phyloP scores from a whole-genome alignment of 345 rosid genomes.

The Populus euphratica region DNA sequence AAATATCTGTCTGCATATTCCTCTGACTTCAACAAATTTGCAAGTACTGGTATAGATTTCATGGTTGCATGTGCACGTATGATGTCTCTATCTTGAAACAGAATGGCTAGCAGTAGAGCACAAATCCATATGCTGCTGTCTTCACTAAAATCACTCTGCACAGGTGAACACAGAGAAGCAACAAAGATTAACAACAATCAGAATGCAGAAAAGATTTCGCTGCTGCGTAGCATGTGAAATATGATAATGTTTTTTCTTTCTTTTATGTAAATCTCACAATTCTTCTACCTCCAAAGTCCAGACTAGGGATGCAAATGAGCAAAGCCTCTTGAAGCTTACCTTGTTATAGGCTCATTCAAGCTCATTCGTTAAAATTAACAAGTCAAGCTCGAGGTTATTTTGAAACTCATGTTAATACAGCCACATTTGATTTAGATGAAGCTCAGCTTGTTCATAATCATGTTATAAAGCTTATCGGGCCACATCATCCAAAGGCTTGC shows the following conservation, averaged over 20 bases:
- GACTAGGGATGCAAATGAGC: not conserved
- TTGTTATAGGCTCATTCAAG: not conserved
- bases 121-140: conserved; percentile 92
- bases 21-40: conserved; percentile 90
- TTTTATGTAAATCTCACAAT: not conserved
- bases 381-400: not conserved
- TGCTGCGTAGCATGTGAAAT: not conserved
- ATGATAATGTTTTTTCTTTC: not conserved
- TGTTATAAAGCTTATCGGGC: not conserved
- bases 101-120: conserved; percentile 84
- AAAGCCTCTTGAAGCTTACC: not conserved
- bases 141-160: conserved; percentile 81
- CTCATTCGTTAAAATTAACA: not conserved
- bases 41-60: conserved; percentile 84
- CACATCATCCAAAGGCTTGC: not conserved
- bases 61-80: conserved; percentile 81
- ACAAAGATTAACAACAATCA: conserved; percentile 9
- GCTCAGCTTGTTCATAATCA: not conserved
- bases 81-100: conserved; percentile 96
- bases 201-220: not conserved
- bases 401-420: not conserved
- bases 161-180: conserved; percentile 17
- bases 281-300: not conserved
- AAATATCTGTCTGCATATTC: conserved; percentile 84
- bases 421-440: not conserved